Percentiles rank a stretch among this genome's conserved stretches.
phyloP scores from a whole-genome alignment of 306 rosid genomes.

The Prosopis cineraria region DNA sequence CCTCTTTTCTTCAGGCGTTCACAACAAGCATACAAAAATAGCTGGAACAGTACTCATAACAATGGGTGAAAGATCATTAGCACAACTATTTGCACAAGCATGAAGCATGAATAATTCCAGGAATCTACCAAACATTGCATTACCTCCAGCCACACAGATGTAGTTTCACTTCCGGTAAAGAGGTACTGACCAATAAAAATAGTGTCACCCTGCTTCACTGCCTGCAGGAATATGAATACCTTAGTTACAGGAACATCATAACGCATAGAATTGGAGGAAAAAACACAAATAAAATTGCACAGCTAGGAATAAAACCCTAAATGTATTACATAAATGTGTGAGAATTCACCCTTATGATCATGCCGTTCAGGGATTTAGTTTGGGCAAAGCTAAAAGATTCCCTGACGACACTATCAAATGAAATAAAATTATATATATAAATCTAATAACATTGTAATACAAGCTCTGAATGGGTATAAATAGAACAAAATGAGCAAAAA shows the following conservation, averaged over 20 bases:
- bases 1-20: background rate
- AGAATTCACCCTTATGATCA: background rate
- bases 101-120: background rate
- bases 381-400: background rate
- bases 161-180: slow-evolving; percentile 48
- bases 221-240: slow-evolving; percentile 32
- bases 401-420: background rate
- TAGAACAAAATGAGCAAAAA: background rate
- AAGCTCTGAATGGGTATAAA: background rate
- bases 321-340: background rate
- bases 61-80: background rate
- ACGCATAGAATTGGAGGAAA: background rate
- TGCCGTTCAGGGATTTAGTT: background rate
- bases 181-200: slow-evolving; percentile 48
- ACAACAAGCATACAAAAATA: background rate
- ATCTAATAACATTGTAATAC: background rate
- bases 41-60: background rate
- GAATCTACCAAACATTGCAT: background rate
- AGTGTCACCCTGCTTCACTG: slow-evolving; percentile 45
- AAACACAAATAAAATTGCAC: background rate
- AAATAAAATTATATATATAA: background rate
- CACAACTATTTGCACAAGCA: background rate
- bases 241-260: background rate
- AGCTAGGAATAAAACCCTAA: background rate
- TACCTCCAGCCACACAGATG: slow-evolving; percentile 50